phyloP scores from a whole-genome alignment of 2,329 filamentous ascomycete species.

The Colletotrichum tropicicola region DNA sequence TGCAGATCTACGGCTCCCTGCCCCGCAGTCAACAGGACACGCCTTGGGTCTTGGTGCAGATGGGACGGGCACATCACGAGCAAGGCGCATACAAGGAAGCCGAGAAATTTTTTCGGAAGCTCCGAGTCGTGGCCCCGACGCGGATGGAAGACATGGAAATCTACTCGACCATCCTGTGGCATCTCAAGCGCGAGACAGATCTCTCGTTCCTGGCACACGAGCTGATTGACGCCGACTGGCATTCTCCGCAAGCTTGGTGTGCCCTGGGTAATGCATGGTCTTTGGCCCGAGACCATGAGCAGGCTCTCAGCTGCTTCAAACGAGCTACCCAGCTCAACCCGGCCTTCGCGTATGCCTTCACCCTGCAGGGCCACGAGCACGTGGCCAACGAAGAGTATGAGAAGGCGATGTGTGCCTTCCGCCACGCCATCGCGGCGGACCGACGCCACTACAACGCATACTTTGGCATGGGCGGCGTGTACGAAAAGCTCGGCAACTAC shows the following conservation, averaged over 20 bases:
- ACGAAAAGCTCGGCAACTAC: conserved; percentile 89
- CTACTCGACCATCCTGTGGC: conserved; percentile 99
- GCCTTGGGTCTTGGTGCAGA: conserved; percentile 90
- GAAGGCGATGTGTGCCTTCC: conserved; percentile 88
- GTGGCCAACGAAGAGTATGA: conserved; percentile 97
- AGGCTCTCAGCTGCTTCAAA: conserved; percentile 93
- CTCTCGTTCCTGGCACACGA: conserved; percentile 93
- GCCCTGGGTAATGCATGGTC: conserved; percentile 96
- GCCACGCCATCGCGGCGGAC: conserved; percentile 86
- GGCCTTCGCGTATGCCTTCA: conserved; percentile 94
- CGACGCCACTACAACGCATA: conserved; percentile 97
- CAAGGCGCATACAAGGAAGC: conserved; percentile 86
- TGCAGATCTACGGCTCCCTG: conserved; percentile 77
- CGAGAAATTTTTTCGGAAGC: conserved; percentile 83
- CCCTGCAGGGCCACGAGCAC: conserved; percentile 94
- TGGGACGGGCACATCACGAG: conserved; percentile 92
- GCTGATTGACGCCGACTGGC: conserved; percentile 84
- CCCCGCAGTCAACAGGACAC: conserved; percentile 84
- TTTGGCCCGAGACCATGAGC: conserved; percentile 89
- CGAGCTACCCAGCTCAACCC: conserved; percentile 90
- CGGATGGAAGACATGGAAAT: conserved; percentile 96
- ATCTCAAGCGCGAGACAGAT: conserved; percentile 90
- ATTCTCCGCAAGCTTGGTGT: conserved; percentile 96
- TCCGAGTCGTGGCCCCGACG: conserved; percentile 82
- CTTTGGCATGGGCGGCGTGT: conserved; percentile 86